Conservation (phyloP, 768 basidiomycete species). For the Pleurotus salmoneostramineus region DNA sequence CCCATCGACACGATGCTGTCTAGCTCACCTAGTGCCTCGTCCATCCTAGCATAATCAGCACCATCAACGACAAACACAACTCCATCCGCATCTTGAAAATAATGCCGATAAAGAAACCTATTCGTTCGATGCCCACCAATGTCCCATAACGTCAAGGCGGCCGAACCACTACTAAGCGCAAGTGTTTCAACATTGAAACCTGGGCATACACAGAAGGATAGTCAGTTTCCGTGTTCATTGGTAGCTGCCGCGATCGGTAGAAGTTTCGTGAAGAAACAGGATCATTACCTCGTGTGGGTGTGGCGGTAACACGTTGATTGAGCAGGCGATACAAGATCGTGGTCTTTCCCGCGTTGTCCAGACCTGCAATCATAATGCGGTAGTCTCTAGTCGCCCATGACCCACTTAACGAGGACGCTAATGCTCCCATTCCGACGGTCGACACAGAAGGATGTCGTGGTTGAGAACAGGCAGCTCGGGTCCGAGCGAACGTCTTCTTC, state of each 20-base stretch:
- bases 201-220: neutral
- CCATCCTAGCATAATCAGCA: neutral
- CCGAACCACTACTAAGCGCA: neutral
- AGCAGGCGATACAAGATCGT: conserved; percentile 24
- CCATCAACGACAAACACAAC: neutral
- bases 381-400: neutral
- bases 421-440: too few relatives aligned
- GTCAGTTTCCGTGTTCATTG: neutral
- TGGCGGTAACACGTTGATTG: conserved; percentile 21
- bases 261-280: neutral
- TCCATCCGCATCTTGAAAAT: neutral
- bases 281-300: conserved; percentile 17
- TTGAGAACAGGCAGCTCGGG: too few relatives aligned
- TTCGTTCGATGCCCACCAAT: conserved; percentile 42
- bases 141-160: conserved; percentile 50
- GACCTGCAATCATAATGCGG: conserved; percentile 11
- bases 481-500: too few relatives aligned
- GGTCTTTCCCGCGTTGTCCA: conserved; percentile 23
- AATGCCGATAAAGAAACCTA: neutral
- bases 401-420: neutral
- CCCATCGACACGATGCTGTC: conserved; percentile 4
- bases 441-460: too few relatives aligned
- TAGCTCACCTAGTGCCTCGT: neutral
- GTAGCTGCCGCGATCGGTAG: neutral
- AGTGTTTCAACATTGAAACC: conserved; percentile 51